Conservation (phyloP, 805 yeast species). For the Cyberlindnera maclurae region DNA sequence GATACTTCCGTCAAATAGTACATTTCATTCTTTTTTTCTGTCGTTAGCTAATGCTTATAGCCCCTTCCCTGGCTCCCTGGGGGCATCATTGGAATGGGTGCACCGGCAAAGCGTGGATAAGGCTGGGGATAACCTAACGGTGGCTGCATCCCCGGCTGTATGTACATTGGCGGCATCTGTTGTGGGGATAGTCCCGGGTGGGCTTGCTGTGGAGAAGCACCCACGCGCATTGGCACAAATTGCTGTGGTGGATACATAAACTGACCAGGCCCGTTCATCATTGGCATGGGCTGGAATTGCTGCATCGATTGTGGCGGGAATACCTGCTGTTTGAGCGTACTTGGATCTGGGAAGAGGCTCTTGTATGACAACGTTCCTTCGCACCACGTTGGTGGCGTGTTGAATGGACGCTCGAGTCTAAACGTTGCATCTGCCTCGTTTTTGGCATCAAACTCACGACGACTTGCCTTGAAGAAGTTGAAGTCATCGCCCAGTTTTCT, state of each 20-base stretch:
- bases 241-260: conserved; percentile 7
- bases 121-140: too few species aligned
- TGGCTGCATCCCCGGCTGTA: conserved; percentile 6
- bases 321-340: conserved; percentile 9
- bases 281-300: conserved; percentile 13
- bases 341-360: conserved; percentile 38
- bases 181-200: conserved; percentile 9
- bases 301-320: conserved; percentile 7
- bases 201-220: conserved; percentile 14
- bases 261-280: conserved; percentile 16
- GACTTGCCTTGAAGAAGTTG: conserved; percentile 23
- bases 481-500: conserved; percentile 19
- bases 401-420: conserved; percentile 54
- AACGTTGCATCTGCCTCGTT: conserved; percentile 24
- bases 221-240: conserved; percentile 5
- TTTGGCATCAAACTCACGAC: conserved; percentile 17
- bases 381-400: conserved; percentile 74
- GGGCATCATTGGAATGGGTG: background rate
- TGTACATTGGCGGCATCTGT: conserved; percentile 10
- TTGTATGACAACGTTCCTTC: conserved; percentile 47
- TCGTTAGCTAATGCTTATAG: background rate
- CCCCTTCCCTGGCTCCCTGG: conserved; percentile 1
- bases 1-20: background rate
- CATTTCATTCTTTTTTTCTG: background rate
- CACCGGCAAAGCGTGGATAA: background rate